phyloP scores from a whole-genome alignment of 805 yeast species.

The Wickerhamomyces strasburgensis region DNA sequence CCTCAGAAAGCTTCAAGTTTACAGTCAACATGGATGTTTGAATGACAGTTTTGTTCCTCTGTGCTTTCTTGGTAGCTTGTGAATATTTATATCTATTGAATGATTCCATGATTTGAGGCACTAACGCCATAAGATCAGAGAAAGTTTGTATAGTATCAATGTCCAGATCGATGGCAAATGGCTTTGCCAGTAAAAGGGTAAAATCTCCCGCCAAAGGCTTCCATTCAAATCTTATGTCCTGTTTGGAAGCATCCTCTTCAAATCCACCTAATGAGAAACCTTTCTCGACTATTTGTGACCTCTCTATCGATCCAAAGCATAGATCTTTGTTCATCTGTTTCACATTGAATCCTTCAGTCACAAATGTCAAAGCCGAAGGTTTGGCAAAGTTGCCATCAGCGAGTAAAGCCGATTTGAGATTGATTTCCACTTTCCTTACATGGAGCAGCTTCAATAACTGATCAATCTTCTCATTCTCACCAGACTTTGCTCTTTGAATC shows the following conservation, averaged over 20 bases:
- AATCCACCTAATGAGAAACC: conserved; percentile 25
- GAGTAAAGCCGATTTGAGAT: conserved; percentile 43
- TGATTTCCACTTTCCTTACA: conserved; percentile 34
- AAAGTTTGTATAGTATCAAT: conserved; percentile 23
- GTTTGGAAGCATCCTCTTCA: conserved; percentile 28
- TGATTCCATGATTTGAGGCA: conserved; percentile 25
- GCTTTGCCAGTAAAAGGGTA: conserved; percentile 41
- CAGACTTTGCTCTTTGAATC: background rate
- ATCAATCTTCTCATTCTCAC: background rate
- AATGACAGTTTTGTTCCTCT: conserved; percentile 5
- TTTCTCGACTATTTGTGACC: conserved; percentile 22
- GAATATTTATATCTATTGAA: conserved; percentile 12
- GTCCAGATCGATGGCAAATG: conserved; percentile 24
- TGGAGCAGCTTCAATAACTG: conserved; percentile 20
- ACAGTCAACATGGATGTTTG: conserved; percentile 21
- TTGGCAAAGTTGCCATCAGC: conserved; percentile 37
- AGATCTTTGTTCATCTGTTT: conserved; percentile 39
- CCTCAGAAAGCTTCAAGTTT: conserved; percentile 6
- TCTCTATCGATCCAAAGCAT: conserved; percentile 44
- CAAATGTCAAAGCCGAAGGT: conserved; percentile 27
- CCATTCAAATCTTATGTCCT: conserved; percentile 52
- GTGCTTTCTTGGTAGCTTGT: conserved; percentile 3
- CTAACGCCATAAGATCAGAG: conserved; percentile 25
- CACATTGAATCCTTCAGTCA: conserved; percentile 30
- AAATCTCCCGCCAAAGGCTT: conserved; percentile 30